phyloP scores from a whole-genome alignment of 805 yeast species.

The Sugiyamaella marilandica region DNA sequence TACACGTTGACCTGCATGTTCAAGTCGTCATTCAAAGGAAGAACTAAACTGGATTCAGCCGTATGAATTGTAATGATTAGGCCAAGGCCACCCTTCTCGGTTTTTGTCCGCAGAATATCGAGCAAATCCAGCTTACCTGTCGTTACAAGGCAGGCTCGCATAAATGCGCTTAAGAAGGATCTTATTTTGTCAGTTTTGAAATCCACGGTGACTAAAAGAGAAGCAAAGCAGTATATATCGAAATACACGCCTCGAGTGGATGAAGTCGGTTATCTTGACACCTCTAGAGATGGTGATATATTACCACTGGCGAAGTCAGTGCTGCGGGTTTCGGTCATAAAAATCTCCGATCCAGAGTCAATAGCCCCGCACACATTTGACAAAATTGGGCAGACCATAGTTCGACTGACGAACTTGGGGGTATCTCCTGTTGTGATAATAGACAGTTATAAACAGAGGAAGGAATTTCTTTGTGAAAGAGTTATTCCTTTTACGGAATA shows the following conservation, averaged over 20 bases:
- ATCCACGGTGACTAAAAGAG: slow-evolving; percentile 91
- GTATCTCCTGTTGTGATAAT: slow-evolving; percentile 66
- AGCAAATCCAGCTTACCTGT: background rate
- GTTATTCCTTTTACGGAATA: slow-evolving; percentile 26
- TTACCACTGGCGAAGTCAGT: background rate
- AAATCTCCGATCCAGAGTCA: slow-evolving; percentile 38
- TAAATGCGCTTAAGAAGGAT: slow-evolving; percentile 10
- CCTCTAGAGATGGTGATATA: background rate
- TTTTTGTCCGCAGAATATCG: background rate
- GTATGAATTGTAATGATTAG: background rate
- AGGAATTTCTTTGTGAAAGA: slow-evolving; percentile 22
- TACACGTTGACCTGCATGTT: background rate
- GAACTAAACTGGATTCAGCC: background rate
- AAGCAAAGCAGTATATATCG: slow-evolving; percentile 72
- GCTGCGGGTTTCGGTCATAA: slow-evolving; percentile 52
- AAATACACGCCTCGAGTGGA: slow-evolving; percentile 53
- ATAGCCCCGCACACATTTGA: slow-evolving; percentile 25
- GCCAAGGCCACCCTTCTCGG: background rate
- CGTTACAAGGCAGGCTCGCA: background rate
- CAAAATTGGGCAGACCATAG: slow-evolving; percentile 50
- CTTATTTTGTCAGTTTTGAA: slow-evolving; percentile 78
- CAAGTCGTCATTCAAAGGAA: background rate
- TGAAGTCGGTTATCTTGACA: background rate
- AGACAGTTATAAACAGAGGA: slow-evolving; percentile 38
- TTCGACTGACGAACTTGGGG: slow-evolving; percentile 57